These are phyloP conservation scores for Massariosphaeria phaeospora DNA, from an alignment of 495 filamentous ascomycete genomes.

Conservation along the genomic window DNA sequence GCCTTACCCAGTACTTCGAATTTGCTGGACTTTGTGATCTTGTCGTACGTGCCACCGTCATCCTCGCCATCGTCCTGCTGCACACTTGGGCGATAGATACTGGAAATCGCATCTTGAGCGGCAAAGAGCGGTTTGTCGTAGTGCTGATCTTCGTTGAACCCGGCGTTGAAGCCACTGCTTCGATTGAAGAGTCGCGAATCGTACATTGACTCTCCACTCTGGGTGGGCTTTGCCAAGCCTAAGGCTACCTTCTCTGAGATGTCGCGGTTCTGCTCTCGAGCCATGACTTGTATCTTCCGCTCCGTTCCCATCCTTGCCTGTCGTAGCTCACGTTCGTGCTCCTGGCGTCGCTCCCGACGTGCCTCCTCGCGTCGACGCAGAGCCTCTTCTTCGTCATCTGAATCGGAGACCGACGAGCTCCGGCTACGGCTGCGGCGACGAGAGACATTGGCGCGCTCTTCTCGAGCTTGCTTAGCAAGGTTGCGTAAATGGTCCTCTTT, in stretches of 20 bases:
- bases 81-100: conserved; percentile 79
- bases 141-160: conserved; percentile 95
- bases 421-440: conserved; percentile 8
- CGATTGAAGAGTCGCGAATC: conserved; percentile 95
- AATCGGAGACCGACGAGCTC: conserved; percentile 32
- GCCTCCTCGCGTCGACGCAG: conserved; percentile 65
- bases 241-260: conserved; percentile 97
- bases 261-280: conserved; percentile 92
- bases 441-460: conserved; percentile 53
- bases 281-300: conserved; percentile 81
- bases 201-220: conserved; percentile 87
- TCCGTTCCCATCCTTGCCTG: conserved; percentile 96
- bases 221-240: conserved; percentile 89
- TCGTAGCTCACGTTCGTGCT: conserved; percentile 82
- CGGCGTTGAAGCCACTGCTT: conserved; percentile 76
- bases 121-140: conserved; percentile 98
- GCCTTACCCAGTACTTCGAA: conserved; percentile 87
- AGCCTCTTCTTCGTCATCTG: conserved; percentile 58
- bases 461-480: conserved; percentile 86
- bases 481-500: conserved; percentile 90
- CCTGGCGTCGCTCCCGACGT: conserved; percentile 70
- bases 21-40: conserved; percentile 73
- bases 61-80: conserved; percentile 75
- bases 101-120: conserved; percentile 90
- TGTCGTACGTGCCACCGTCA: conserved; percentile 75